Conservation (phyloP, 2,329 filamentous ascomycete species). For the Arthrobotrys iridis region DNA sequence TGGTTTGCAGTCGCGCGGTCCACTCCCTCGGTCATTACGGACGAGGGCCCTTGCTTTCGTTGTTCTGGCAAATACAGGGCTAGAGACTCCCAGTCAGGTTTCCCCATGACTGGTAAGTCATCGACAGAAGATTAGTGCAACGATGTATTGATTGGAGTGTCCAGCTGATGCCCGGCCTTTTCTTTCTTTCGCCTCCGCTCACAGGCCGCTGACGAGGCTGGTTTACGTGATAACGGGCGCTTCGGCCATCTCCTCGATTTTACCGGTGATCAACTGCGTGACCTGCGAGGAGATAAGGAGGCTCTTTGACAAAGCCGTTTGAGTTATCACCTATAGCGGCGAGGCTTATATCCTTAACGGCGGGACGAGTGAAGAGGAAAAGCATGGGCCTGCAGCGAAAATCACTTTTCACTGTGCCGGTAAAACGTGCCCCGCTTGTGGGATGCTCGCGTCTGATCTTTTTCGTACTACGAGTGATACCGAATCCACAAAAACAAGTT, state of each 20-base stretch:
- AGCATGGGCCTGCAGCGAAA: slow-evolving; percentile 18
- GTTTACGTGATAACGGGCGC: not conserved
- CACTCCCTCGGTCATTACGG: slow-evolving; percentile 33
- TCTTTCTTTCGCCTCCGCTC: not conserved
- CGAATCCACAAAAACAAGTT: slow-evolving; percentile 11
- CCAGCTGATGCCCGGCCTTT: slow-evolving; percentile 11
- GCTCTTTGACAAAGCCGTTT: slow-evolving; percentile 12
- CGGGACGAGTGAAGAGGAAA: not conserved
- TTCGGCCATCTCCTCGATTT: slow-evolving; percentile 36
- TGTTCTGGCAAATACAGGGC: slow-evolving; percentile 14
- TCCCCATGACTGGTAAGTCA: slow-evolving; percentile 10
- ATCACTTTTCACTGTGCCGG: slow-evolving; percentile 21
- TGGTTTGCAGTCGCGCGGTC: slow-evolving; percentile 16
- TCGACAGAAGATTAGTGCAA: slow-evolving; percentile 6
- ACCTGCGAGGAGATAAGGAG: slow-evolving; percentile 20
- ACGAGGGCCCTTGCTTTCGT: slow-evolving; percentile 34
- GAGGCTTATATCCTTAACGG: slow-evolving; percentile 4
- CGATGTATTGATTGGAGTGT: slow-evolving; percentile 3
- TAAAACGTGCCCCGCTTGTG: slow-evolving; percentile 49
- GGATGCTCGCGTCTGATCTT: slow-evolving; percentile 45
- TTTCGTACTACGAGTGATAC: slow-evolving; percentile 25
- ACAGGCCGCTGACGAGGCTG: not conserved
- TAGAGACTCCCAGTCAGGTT: slow-evolving; percentile 26
- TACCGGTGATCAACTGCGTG: slow-evolving; percentile 11
- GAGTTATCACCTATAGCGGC: slow-evolving; percentile 11